A percentile compares a stretch with the other conserved stretches of the same genome.
phyloP scores from a whole-genome alignment of 306 rosid genomes.

The Prunus mume region DNA sequence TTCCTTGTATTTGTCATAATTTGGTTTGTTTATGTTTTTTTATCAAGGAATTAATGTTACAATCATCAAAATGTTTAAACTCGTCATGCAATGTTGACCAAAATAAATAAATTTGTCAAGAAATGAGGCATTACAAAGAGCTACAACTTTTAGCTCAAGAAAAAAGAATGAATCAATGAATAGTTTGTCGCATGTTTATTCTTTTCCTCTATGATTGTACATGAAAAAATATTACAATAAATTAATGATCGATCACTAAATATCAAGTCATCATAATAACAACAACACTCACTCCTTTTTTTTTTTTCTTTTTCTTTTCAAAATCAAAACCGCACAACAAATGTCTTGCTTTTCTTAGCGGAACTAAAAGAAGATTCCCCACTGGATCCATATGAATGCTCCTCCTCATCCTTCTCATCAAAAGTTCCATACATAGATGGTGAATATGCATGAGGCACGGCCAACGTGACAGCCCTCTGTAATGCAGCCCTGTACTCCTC shows the following conservation, averaged over 20 bases:
- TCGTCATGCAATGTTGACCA: too few species aligned
- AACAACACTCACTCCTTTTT: constrained; percentile 15
- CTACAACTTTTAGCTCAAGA: background rate
- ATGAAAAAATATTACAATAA: background rate
- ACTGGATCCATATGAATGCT: constrained; percentile 38
- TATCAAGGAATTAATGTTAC: too few species aligned
- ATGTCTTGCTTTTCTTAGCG: constrained; percentile 34
- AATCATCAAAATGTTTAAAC: background rate
- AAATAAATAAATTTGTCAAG: too few species aligned
- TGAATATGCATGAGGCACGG: constrained; percentile 74
- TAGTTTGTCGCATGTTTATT: background rate
- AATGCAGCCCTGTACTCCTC: constrained; percentile 80
- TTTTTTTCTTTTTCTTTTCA: background rate
- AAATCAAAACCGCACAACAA: background rate
- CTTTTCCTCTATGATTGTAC: background rate
- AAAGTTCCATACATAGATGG: constrained; percentile 81
- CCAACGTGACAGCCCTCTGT: constrained; percentile 76
- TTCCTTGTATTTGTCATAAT: too few species aligned
- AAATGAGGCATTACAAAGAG: background rate
- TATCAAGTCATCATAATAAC: background rate
- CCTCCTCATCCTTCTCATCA: constrained; percentile 42
- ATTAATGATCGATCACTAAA: background rate
- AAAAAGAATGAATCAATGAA: background rate
- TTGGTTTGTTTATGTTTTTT: too few species aligned
- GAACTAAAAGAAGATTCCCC: constrained; percentile 51